A percentile compares a stretch with the other conserved stretches of the same genome.
Evolutionary conservation across 1,139 yeast species (phyloP).

Genomic region (Lodderomyces theae): DNA sequence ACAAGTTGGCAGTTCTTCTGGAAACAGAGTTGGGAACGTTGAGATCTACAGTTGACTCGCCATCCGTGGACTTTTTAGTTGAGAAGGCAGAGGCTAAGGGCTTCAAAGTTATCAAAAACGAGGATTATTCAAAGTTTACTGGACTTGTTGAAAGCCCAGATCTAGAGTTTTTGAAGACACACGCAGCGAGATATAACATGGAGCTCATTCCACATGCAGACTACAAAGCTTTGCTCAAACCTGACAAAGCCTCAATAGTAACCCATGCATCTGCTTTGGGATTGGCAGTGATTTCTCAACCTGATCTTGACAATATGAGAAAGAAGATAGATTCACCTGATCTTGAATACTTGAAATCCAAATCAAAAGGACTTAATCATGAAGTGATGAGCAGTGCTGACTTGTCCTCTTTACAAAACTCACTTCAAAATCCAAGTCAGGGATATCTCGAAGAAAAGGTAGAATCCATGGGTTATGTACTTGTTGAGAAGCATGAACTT

Average conservation of each 20-base stretch:
- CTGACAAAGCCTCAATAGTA: conserved; percentile 19
- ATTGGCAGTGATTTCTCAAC: conserved; percentile 15
- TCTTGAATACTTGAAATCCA: conserved; percentile 18
- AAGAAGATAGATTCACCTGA: conserved; percentile 15
- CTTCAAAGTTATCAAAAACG: conserved; percentile 16
- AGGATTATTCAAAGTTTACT: conserved; percentile 14
- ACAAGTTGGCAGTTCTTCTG: conserved; percentile 10
- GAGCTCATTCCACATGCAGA: conserved; percentile 25
- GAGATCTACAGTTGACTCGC: conserved; percentile 12
- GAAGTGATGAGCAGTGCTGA: conserved; percentile 19
- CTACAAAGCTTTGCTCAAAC: conserved; percentile 22
- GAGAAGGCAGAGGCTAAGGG: conserved; percentile 13
- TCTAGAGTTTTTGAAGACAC: conserved; percentile 21
- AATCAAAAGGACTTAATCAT: conserved; percentile 19
- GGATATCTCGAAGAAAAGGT: conserved; percentile 26
- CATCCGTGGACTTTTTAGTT: conserved; percentile 20
- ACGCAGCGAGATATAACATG: conserved; percentile 15
- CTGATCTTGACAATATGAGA: conserved; percentile 13
- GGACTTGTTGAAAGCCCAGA: conserved; percentile 24
- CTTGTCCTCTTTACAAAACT: conserved; percentile 14
- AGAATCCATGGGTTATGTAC: conserved; percentile 12
- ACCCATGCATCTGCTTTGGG: conserved; percentile 17
- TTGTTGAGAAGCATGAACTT: conserved; percentile 13
- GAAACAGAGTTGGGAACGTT: no score
- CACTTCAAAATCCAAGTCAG: conserved; percentile 22